Evolutionary conservation across 345 rosid genomes (phyloP), one percentile per base, ranked within the genome.

Genomic region (Populus ilicifolia): DNA sequence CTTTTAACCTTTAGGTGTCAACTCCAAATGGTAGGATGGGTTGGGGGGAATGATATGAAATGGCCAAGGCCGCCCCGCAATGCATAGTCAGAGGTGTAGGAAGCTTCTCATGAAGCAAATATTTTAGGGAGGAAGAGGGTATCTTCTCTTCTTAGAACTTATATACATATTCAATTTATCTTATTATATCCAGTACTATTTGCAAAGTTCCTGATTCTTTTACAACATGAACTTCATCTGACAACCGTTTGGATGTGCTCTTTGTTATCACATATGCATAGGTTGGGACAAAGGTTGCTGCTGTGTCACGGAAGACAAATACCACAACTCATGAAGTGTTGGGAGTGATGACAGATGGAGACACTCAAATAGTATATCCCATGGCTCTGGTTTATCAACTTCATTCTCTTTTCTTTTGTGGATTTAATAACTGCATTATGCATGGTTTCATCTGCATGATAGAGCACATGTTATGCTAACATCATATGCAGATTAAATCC

Each of bases 251-350:
- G 76, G 65, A 70, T 59, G 20, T 36, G 20, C 29, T 70, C 11
- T 67, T 46, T 27, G 29, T 36, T 72, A 14, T 73, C 21, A 63
- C 44, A 65, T 76, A 61, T 80, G 35, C 65, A 16, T 61, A 96
- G 95, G 96, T 92, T 76, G 99, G 97, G 43, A 87, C 92, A 36
- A 96, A 94, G 86, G 97, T 96, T 77, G 89, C 97, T 76, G 98
- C 99, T 72, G 96, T 93, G 79, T 96, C 99, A 3, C 86, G 97
- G 81, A 96, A 96, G 85, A 94, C 98, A 13, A 96, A 96, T 82
- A 96, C 99, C 65, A 96, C 98, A 8, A 91, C 88, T 35, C 97
- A 96, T 86, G 99, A 96, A 90, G 94, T 92, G 36, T 81, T 96
- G 38, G 98, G 97, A 81, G 97, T 91, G 59, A 87, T 90, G 94